These are phyloP conservation scores for Gynostemma pentaphyllum DNA, from an alignment of 306 rosid genomes.

Conservation along the genomic window DNA sequence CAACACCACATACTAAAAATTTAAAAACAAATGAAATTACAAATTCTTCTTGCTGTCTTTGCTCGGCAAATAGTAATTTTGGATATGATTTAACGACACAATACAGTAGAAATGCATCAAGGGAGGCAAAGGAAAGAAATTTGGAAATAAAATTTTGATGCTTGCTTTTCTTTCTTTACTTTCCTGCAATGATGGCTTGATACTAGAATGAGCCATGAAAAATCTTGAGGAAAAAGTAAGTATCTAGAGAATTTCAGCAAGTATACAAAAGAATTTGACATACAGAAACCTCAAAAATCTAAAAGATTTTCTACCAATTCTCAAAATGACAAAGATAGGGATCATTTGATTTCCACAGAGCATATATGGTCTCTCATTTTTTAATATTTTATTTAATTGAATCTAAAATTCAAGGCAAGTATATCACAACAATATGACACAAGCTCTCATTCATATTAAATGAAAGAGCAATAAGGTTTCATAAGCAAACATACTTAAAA, in stretches of 20 bases:
- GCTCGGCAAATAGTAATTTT: background rate
- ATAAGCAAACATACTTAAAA: slow-evolving; percentile 44
- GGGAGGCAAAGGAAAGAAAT: background rate
- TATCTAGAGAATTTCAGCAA: background rate
- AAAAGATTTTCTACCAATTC: background rate
- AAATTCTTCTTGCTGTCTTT: background rate
- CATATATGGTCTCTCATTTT: background rate
- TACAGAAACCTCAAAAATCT: background rate
- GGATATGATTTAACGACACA: background rate
- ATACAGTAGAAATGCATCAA: background rate
- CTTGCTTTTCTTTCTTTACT: background rate
- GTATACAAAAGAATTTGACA: background rate
- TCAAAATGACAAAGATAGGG: background rate
- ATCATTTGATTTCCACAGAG: background rate
- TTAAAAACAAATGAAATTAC: background rate
- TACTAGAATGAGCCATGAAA: background rate
- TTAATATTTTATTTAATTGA: background rate
- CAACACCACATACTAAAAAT: background rate
- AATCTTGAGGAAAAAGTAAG: background rate
- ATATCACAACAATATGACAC: background rate
- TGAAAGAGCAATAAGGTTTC: background rate
- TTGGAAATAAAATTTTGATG: background rate
- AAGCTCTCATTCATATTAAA: background rate
- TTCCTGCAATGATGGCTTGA: background rate
- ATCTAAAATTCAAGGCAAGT: background rate